phyloP scores from a whole-genome alignment of 805 yeast genomes.

The Hanseniaspora guilliermondii region DNA sequence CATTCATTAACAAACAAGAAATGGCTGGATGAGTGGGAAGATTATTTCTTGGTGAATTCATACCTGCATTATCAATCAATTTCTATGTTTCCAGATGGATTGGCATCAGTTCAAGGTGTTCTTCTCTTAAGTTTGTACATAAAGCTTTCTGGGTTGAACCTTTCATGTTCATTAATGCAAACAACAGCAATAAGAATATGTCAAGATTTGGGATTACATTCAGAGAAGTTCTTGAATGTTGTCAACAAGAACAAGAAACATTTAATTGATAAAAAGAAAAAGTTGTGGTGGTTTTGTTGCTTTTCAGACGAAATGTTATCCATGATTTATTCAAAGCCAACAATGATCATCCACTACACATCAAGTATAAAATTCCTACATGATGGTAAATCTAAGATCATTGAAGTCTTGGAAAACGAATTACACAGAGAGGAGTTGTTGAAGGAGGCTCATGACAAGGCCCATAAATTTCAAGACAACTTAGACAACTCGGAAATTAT shows the following conservation, averaged over 20 bases:
- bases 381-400: slow-evolving; percentile 5
- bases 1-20: background rate
- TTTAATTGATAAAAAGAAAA: slow-evolving; percentile 11
- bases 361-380: slow-evolving; percentile 12
- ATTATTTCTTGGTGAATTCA: slow-evolving; percentile 15
- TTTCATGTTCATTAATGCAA: slow-evolving; percentile 15
- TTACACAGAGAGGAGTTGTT: background rate
- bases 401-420: slow-evolving; percentile 12
- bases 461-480: slow-evolving; percentile 1
- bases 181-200: slow-evolving; percentile 17
- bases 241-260: slow-evolving; percentile 9
- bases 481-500: background rate
- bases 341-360: slow-evolving; percentile 16
- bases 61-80: slow-evolving; percentile 15
- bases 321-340: slow-evolving; percentile 13
- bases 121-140: slow-evolving; percentile 12
- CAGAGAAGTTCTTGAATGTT: slow-evolving; percentile 14
- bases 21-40: slow-evolving; percentile 14
- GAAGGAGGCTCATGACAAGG: background rate
- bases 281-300: slow-evolving; percentile 17
- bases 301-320: slow-evolving; percentile 15
- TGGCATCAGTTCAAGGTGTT: slow-evolving; percentile 16
- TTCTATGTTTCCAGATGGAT: slow-evolving; percentile 16
- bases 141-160: slow-evolving; percentile 12
- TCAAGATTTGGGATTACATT: slow-evolving; percentile 17